Percentiles rank a stretch among this genome's conserved stretches.
Conservation (phyloP, 176 grass and related monocot genomes). For the Aegilops tauschii region DNA sequence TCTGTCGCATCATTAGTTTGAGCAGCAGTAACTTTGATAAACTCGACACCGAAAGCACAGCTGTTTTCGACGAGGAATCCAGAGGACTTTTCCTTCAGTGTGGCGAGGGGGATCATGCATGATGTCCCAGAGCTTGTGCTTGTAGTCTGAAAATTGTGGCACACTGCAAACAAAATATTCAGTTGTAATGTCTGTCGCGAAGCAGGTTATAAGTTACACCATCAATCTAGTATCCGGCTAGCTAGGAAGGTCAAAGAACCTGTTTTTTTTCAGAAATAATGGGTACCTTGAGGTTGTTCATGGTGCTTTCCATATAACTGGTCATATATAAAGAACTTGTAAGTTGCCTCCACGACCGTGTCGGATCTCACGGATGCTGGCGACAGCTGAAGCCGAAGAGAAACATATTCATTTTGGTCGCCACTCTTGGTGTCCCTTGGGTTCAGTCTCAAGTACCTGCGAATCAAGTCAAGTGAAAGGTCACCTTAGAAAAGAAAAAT, state of each 20-base stretch:
- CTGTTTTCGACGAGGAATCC: conserved; percentile 28
- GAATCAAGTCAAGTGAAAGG: neutral
- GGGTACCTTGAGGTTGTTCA: conserved; percentile 8
- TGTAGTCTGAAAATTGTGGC: conserved; percentile 24
- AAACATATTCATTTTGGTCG: conserved; percentile 13
- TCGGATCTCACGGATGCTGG: neutral
- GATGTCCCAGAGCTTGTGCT: conserved; percentile 14
- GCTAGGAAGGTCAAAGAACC: neutral
- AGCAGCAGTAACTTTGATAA: neutral
- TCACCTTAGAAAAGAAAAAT: neutral
- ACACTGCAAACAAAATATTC: conserved; percentile 26
- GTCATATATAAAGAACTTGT: conserved; percentile 40
- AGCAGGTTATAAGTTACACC: neutral
- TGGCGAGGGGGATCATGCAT: conserved; percentile 29
- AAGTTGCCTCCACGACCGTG: conserved; percentile 17
- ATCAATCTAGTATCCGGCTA: neutral
- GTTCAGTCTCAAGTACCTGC: conserved; percentile 34
- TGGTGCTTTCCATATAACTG: conserved; percentile 35
- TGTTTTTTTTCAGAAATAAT: neutral
- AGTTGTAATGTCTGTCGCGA: neutral
- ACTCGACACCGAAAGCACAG: conserved; percentile 34
- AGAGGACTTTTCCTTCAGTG: neutral
- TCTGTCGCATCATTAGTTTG: neutral
- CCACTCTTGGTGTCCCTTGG: conserved; percentile 29
- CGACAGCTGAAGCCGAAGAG: conserved; percentile 13